phyloP scores from a whole-genome alignment of 2,329 filamentous ascomycete species.

The Coniochaeta prunicola region DNA sequence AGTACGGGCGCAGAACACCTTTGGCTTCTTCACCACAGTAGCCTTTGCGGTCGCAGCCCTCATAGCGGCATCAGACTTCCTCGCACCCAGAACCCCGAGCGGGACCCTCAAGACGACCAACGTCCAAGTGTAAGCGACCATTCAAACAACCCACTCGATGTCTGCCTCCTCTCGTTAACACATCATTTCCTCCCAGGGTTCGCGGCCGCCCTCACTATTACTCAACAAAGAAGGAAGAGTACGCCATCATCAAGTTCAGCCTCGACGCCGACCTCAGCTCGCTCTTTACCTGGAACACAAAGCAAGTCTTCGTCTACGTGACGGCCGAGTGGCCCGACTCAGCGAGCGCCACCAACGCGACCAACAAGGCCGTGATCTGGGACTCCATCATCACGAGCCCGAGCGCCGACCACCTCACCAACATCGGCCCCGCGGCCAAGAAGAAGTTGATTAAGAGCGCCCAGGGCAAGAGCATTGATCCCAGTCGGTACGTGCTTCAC shows the following conservation, averaged over 20 bases:
- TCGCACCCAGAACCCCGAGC: constrained; percentile 60
- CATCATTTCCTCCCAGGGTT: constrained; percentile 44
- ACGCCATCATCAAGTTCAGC: constrained; percentile 89
- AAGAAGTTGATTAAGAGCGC: constrained; percentile 56
- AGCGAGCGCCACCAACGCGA: constrained; percentile 24
- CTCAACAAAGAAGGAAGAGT: constrained; percentile 86
- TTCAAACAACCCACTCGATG: not conserved
- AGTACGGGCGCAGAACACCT: constrained; percentile 82
- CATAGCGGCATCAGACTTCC: constrained; percentile 74
- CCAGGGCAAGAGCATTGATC: constrained; percentile 53
- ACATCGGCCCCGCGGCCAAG: constrained; percentile 51
- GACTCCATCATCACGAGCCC: constrained; percentile 83
- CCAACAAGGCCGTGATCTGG: constrained; percentile 84
- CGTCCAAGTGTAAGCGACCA: constrained; percentile 67
- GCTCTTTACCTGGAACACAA: constrained; percentile 99
- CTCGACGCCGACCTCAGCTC: constrained; percentile 84
- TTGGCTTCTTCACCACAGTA: constrained; percentile 97
- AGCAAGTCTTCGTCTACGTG: constrained; percentile 95
- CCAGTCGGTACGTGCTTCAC: constrained; percentile 37
- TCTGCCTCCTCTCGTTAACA: constrained; percentile 5
- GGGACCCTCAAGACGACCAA: constrained; percentile 58
- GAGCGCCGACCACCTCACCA: constrained; percentile 55
- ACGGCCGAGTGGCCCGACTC: constrained; percentile 62
- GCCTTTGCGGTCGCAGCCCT: constrained; percentile 72
- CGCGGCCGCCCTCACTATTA: constrained; percentile 96